These are phyloP conservation scores for Aspergillus spinulosporus DNA, from an alignment of 2,329 filamentous ascomycete genomes.

Conservation along the genomic window DNA sequence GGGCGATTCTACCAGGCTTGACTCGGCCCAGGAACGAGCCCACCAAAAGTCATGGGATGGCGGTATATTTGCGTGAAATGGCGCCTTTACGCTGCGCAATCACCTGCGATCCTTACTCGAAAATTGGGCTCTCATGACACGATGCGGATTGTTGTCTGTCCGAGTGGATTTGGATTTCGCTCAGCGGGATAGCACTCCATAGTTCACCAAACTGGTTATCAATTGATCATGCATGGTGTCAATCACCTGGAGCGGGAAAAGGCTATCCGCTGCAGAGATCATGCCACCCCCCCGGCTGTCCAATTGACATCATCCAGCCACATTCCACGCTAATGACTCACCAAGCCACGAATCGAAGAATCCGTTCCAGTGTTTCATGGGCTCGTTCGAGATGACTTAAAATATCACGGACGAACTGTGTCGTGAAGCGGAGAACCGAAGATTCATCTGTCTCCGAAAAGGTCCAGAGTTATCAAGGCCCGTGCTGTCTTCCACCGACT, in stretches of 20 bases:
- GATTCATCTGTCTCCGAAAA: not conserved
- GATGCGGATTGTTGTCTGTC: not conserved
- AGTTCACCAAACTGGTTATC: not conserved
- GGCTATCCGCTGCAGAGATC: slow-evolving; percentile 15
- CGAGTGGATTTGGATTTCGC: not conserved
- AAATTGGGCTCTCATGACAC: slow-evolving; percentile 9
- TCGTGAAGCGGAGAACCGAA: not conserved
- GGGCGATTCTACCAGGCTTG: slow-evolving; percentile 1
- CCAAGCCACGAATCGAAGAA: too few species aligned
- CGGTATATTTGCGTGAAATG: slow-evolving; percentile 12
- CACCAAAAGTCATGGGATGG: not conserved
- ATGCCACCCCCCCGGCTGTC: slow-evolving; percentile 15
- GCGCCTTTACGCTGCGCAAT: slow-evolving; percentile 11
- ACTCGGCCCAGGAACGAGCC: slow-evolving; percentile 4
- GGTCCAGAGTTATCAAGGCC: not conserved
- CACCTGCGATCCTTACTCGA: not conserved
- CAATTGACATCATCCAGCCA: slow-evolving; percentile 9
- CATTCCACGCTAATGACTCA: slow-evolving; percentile 2
- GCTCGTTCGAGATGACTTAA: not conserved
- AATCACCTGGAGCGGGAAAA: slow-evolving; percentile 8
- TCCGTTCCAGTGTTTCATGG: too few species aligned
- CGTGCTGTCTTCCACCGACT: not conserved
- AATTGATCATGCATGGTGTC: not conserved
- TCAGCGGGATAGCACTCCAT: not conserved
- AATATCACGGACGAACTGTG: not conserved